phyloP scores from a whole-genome alignment of 2,329 filamentous ascomycete genomes.

The Didymella keratinophila region DNA sequence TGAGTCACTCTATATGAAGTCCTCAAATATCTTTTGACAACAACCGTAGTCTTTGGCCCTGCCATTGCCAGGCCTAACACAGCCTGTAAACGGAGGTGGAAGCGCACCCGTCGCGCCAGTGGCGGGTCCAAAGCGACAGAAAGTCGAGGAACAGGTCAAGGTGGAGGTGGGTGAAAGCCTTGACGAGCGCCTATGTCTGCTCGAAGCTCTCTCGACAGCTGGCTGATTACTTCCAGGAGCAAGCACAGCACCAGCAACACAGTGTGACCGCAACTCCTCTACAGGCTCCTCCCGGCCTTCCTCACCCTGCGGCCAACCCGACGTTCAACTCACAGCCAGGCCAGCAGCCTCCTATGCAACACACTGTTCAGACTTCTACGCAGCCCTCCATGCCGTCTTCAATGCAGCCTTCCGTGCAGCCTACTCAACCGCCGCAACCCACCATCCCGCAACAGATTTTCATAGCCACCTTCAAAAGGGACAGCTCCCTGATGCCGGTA shows the following conservation, averaged over 20 bases:
- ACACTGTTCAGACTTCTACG: too few relatives aligned
- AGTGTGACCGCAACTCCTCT: background rate
- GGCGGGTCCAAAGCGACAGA: constrained; percentile 15
- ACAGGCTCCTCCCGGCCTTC: background rate
- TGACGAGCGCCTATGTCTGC: background rate
- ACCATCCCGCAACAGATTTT: background rate
- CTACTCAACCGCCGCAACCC: background rate
- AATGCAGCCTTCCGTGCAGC: background rate
- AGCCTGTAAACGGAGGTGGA: background rate
- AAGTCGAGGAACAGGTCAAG: background rate
- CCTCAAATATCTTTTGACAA: background rate
- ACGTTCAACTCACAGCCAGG: background rate
- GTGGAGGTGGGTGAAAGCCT: constrained; percentile 8
- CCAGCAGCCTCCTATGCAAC: too few relatives aligned
- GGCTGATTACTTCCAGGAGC: background rate
- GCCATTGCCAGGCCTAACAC: constrained; percentile 4
- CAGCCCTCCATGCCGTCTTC: background rate
- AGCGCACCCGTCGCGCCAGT: background rate
- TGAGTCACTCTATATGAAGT: constrained; percentile 1
- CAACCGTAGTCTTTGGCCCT: background rate
- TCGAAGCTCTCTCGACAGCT: background rate
- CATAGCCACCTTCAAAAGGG: background rate
- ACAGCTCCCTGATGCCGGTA: background rate
- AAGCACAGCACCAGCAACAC: background rate
- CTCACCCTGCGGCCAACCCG: background rate